These are phyloP conservation scores for Tetrahymena thermophila DNA, from an alignment of 73 alveolate species.

Conservation along the genomic window DNA sequence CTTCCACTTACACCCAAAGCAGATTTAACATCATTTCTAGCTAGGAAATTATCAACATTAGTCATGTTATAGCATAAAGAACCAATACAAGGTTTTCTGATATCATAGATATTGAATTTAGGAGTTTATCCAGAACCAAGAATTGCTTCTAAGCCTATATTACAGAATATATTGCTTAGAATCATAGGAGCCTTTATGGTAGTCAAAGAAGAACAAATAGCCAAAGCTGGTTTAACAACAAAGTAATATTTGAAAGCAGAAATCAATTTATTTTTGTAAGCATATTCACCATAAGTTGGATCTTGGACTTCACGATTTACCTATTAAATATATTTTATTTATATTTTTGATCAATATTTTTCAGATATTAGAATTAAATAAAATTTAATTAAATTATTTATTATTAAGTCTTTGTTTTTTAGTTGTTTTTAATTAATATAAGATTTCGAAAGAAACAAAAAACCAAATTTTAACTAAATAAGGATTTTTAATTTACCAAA, in stretches of 20 bases:
- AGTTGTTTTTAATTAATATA: too few species aligned
- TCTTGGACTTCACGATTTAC: neutral
- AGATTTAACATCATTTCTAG: neutral
- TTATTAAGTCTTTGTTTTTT: too few species aligned
- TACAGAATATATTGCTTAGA: neutral
- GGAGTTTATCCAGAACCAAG: neutral
- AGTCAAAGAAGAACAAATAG: neutral
- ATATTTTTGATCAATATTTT: too few species aligned
- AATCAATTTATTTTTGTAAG: neutral
- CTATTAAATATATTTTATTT: neutral
- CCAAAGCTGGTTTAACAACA: neutral
- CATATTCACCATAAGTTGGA: neutral
- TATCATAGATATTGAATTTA: neutral
- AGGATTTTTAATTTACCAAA: conserved; percentile 42
- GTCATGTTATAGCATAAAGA: neutral
- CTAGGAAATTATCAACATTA: neutral
- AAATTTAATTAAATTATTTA: too few species aligned
- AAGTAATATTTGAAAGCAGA: neutral
- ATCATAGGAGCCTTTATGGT: neutral
- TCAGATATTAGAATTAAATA: too few species aligned
- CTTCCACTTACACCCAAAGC: neutral
- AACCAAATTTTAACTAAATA: neutral
- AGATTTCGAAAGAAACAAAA: neutral
- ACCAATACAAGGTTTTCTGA: neutral
- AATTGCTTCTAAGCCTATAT: neutral